Percentiles rank a stretch among this genome's conserved stretches.
Conservation (phyloP, 108 stramenopile genomes). For the Stephanodiscus minutulus region DNA sequence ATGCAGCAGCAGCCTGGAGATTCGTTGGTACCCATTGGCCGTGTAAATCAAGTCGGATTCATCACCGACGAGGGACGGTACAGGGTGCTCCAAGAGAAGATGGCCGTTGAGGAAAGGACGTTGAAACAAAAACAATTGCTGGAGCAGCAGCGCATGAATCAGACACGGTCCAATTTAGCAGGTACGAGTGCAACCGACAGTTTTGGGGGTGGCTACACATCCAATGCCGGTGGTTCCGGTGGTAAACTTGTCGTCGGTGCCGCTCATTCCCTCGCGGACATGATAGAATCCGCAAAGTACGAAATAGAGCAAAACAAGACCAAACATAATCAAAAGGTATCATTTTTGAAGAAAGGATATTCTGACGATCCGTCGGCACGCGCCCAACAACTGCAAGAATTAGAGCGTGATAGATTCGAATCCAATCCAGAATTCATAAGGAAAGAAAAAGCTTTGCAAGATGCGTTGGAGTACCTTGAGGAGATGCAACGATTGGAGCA, state of each 20-base stretch:
- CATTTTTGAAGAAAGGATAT: constrained; percentile 40
- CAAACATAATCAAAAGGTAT: constrained; percentile 17
- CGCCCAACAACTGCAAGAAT: constrained; percentile 28
- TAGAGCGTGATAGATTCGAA: constrained; percentile 29
- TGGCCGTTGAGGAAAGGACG: constrained; percentile 29
- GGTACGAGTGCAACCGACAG: constrained; percentile 41
- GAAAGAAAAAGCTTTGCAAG: constrained; percentile 39
- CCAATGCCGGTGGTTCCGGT: neutral
- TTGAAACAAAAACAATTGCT: constrained; percentile 20
- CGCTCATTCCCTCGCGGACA: constrained; percentile 48
- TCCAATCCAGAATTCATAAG: constrained; percentile 33
- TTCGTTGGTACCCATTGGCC: constrained; percentile 50
- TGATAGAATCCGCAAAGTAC: constrained; percentile 44
- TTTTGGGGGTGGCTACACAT: constrained; percentile 44
- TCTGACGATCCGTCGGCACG: constrained; percentile 36
- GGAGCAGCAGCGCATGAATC: constrained; percentile 28
- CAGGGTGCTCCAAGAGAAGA: constrained; percentile 31
- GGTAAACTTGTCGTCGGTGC: constrained; percentile 39
- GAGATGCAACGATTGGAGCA: constrained; percentile 40
- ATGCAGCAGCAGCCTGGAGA: constrained; percentile 15
- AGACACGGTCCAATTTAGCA: constrained; percentile 44
- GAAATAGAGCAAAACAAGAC: constrained; percentile 45
- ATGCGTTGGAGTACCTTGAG: constrained; percentile 50
- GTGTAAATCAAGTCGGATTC: constrained; percentile 38
- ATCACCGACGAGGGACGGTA: constrained; percentile 45